A percentile compares a stretch with the other conserved stretches of the same genome.
These are phyloP conservation scores for Citrus cavaleriei DNA, from an alignment of 345 rosid genomes.

Conservation along the genomic window DNA sequence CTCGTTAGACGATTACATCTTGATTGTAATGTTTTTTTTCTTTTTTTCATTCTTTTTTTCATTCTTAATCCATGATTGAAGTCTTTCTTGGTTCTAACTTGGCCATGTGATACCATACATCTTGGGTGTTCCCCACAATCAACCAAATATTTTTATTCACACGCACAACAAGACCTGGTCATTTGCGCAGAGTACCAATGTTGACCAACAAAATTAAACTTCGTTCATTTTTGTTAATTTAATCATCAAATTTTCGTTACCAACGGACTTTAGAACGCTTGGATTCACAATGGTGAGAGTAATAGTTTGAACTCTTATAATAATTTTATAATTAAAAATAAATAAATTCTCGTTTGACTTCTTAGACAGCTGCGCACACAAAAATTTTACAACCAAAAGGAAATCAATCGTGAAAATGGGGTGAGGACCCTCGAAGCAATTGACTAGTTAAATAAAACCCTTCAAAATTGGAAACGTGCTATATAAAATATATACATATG, in stretches of 20 bases:
- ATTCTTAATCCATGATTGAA: not conserved
- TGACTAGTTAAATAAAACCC: not conserved
- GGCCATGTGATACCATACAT: not conserved
- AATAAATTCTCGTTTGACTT: not conserved
- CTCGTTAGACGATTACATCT: too few species aligned
- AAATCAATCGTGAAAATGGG: not conserved
- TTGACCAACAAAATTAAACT: not conserved
- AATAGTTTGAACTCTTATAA: too few species aligned
- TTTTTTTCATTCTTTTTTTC: too few species aligned
- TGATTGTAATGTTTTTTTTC: too few species aligned
- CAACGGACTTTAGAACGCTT: too few species aligned
- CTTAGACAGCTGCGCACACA: not conserved
- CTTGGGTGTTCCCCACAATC: not conserved
- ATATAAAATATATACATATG: too few species aligned
- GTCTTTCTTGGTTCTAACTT: not conserved
- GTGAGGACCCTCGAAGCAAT: too few species aligned
- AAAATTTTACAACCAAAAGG: not conserved
- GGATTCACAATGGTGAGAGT: too few species aligned
- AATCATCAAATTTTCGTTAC: not conserved
- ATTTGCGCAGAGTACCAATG: not conserved
- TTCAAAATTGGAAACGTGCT: not conserved
- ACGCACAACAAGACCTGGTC: not conserved
- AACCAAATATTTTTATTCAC: not conserved
- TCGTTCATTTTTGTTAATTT: not conserved
- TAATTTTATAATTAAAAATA: too few species aligned